A percentile compares a stretch with the other conserved stretches of the same genome.
Evolutionary conservation across 352 stramenopile species (phyloP).

Genomic region (Thraustochytrium sp.): DNA sequence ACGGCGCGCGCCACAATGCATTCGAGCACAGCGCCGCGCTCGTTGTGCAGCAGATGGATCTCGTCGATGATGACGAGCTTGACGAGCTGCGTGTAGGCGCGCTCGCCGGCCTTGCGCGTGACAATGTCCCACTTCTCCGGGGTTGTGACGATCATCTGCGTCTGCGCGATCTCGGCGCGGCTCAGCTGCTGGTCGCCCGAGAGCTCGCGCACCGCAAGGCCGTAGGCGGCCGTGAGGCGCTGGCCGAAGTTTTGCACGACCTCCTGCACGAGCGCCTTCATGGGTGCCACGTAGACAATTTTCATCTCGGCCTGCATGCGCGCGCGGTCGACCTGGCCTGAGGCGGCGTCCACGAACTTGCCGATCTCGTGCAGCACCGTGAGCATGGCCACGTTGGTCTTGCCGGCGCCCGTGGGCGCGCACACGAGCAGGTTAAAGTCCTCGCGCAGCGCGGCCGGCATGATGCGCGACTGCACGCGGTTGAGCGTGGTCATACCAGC

Average conservation of each 20-base stretch:
- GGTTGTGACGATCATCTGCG: slow-evolving; percentile 98
- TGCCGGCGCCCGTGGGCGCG: slow-evolving; percentile 96
- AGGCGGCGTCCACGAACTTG: slow-evolving; percentile 62
- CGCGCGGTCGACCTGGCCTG: slow-evolving; percentile 42
- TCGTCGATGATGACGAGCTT: slow-evolving; percentile 99
- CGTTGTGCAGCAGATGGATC: slow-evolving; percentile 98
- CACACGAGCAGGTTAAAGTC: slow-evolving; percentile 94
- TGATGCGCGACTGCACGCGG: slow-evolving; percentile 97
- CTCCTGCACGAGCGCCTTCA: slow-evolving; percentile 99
- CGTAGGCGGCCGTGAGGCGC: slow-evolving; percentile 80
- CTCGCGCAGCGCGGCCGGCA: slow-evolving; percentile 52
- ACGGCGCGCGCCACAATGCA: slow-evolving; percentile 94
- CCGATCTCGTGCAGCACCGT: slow-evolving; percentile 97
- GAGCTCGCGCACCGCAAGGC: slow-evolving; percentile 91
- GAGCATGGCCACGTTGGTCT: slow-evolving; percentile 97
- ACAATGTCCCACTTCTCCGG: slow-evolving; percentile 99
- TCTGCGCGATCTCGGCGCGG: slow-evolving; percentile 93
- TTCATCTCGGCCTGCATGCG: slow-evolving; percentile 87
- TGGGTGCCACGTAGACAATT: slow-evolving; percentile 99
- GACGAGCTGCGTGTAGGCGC: slow-evolving; percentile 96
- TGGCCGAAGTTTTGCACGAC: slow-evolving; percentile 94
- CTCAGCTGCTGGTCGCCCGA: slow-evolving; percentile 97
- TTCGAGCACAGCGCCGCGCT: slow-evolving; percentile 95
- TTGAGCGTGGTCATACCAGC: slow-evolving; percentile 96
- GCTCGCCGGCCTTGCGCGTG: slow-evolving; percentile 94